phyloP scores from a whole-genome alignment of 2,329 filamentous ascomycete genomes.

The Incumbomyces lentus region DNA sequence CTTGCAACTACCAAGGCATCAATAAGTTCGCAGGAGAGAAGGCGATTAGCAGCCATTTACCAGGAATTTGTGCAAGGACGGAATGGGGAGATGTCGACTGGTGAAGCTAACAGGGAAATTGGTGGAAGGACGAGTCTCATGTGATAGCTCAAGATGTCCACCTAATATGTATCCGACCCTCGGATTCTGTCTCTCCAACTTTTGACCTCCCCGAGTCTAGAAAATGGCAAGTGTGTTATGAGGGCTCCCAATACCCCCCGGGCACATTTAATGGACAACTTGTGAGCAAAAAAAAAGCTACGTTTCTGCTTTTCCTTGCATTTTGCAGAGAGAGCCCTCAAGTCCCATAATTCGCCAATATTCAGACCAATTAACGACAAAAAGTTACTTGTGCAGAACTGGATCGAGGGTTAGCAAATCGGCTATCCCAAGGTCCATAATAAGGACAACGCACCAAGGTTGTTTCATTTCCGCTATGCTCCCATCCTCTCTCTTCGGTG shows the following conservation, averaged over 20 bases:
- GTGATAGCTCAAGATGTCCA: slow-evolving; percentile 37
- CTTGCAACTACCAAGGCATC: slow-evolving; percentile 68
- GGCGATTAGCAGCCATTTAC: slow-evolving; percentile 70
- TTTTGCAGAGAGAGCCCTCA: slow-evolving; percentile 28
- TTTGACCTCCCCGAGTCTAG: slow-evolving; percentile 12
- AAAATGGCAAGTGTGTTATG: slow-evolving; percentile 37
- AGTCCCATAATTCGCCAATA: slow-evolving; percentile 37
- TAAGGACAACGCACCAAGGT: slow-evolving; percentile 14
- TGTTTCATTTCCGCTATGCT: neutral
- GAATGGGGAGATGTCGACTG: slow-evolving; percentile 90
- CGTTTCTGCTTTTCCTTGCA: slow-evolving; percentile 30
- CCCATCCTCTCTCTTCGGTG: slow-evolving; percentile 28
- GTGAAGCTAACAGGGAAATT: slow-evolving; percentile 83
- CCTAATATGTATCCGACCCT: too few relatives aligned
- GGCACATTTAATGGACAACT: slow-evolving; percentile 33
- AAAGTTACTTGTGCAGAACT: slow-evolving; percentile 32
- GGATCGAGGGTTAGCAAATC: neutral
- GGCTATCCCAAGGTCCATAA: neutral
- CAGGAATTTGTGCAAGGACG: slow-evolving; percentile 83
- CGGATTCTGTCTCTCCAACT: neutral
- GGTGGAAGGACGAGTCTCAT: slow-evolving; percentile 89
- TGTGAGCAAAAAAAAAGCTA: slow-evolving; percentile 35
- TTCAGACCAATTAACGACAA: slow-evolving; percentile 36
- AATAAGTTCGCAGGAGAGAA: slow-evolving; percentile 68
- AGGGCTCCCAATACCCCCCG: slow-evolving; percentile 33